A percentile compares a stretch with the other conserved stretches of the same genome.
phyloP scores from a whole-genome alignment of 1,284 basidiomycete species.

The Malassezia sp. region DNA sequence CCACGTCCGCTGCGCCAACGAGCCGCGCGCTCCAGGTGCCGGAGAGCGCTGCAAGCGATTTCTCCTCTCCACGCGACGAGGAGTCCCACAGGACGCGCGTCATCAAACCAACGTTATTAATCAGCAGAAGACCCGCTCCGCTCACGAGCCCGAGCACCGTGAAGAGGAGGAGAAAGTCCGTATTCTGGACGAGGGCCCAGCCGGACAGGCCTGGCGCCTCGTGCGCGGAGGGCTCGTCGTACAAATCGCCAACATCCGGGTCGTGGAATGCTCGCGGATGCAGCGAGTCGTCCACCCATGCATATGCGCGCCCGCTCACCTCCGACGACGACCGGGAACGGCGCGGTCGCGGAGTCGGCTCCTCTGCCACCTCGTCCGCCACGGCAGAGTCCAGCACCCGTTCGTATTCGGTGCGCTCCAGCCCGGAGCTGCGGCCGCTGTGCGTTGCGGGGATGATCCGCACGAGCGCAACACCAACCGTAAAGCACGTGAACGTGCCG shows the following conservation, averaged over 20 bases:
- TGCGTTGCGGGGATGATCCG: constrained; percentile 52
- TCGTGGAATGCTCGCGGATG: neutral
- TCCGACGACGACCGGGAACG: constrained; percentile 28
- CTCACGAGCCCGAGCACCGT: constrained; percentile 63
- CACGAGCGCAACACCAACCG: constrained; percentile 58
- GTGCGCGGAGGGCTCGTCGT: constrained; percentile 2
- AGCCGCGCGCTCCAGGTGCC: constrained; percentile 11
- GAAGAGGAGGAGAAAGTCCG: constrained; percentile 67
- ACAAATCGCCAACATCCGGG: neutral
- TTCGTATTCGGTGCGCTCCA: neutral
- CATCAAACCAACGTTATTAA: constrained; percentile 90
- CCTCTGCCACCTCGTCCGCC: neutral
- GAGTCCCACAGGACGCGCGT: constrained; percentile 69
- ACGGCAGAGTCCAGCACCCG: neutral
- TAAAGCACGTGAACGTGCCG: constrained; percentile 60
- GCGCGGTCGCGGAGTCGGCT: no score
- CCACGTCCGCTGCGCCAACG: neutral
- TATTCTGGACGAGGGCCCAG: constrained; percentile 49
- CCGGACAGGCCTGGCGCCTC: constrained; percentile 51
- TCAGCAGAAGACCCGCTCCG: constrained; percentile 82
- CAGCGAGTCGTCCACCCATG: constrained; percentile 10
- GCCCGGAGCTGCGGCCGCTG: neutral
- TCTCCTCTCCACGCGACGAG: constrained; percentile 49
- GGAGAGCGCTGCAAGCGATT: no score
- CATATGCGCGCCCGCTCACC: constrained; percentile 24